A percentile compares a stretch with the other conserved stretches of the same genome.
Conservation (phyloP, 1,284 basidiomycete genomes). For the Tilletia caries region DNA sequence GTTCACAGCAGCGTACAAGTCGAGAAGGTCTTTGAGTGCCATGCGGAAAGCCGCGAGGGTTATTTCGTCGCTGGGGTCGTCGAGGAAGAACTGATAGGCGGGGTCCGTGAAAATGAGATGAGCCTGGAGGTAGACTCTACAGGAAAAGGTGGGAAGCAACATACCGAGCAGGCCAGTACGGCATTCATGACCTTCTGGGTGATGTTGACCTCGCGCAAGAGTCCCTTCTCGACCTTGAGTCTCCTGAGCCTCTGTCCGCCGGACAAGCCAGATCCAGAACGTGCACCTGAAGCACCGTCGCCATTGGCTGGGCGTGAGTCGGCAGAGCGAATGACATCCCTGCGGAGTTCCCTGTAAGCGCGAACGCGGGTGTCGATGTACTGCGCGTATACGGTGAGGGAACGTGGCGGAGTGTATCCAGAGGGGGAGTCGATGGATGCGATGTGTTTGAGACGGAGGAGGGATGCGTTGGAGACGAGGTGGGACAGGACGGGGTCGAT, state of each 20-base stretch:
- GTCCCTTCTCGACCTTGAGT: slow-evolving; percentile 91
- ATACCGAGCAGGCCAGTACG: slow-evolving; percentile 78
- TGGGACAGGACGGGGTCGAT: slow-evolving; percentile 85
- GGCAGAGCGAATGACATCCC: slow-evolving; percentile 88
- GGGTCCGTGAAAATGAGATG: neutral
- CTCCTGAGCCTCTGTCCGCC: slow-evolving; percentile 67
- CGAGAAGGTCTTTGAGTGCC: slow-evolving; percentile 93
- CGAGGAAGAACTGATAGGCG: slow-evolving; percentile 74
- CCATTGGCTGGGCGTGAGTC: too few relatives aligned
- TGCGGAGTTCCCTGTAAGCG: slow-evolving; percentile 84
- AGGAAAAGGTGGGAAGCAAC: slow-evolving; percentile 39
- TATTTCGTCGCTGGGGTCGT: slow-evolving; percentile 86
- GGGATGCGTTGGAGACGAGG: slow-evolving; percentile 54
- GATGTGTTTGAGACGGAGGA: slow-evolving; percentile 11
- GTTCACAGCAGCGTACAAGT: slow-evolving; percentile 93
- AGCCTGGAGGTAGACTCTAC: neutral
- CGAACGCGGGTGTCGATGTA: slow-evolving; percentile 87
- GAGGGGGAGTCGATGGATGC: neutral
- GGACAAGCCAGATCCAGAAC: slow-evolving; percentile 52
- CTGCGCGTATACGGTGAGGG: slow-evolving; percentile 77
- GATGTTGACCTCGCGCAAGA: slow-evolving; percentile 83
- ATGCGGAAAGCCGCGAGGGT: slow-evolving; percentile 84
- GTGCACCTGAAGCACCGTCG: slow-evolving; percentile 59
- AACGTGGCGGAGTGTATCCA: slow-evolving; percentile 64
- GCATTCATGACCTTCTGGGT: slow-evolving; percentile 86